Evolutionary conservation across 352 stramenopile species (phyloP).

Genomic region (Discostella stelligera): DNA sequence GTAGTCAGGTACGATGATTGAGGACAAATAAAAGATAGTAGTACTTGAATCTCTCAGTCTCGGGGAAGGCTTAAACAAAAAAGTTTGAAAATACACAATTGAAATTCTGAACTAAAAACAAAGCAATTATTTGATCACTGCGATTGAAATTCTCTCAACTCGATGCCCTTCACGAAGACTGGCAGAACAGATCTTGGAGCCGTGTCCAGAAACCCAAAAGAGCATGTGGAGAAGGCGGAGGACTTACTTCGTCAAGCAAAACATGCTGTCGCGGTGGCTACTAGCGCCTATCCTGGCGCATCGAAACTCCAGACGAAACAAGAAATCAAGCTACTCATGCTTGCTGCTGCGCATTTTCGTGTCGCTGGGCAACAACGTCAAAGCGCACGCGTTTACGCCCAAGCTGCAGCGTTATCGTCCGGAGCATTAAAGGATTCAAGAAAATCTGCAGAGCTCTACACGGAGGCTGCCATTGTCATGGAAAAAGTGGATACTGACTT

Average conservation of each 20-base stretch:
- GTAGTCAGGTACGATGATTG: background rate
- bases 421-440: constrained; percentile 24
- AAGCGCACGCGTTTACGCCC: constrained; percentile 25
- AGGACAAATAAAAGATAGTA: background rate
- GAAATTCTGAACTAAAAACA: background rate
- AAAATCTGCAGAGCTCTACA: constrained; percentile 21
- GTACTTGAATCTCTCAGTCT: background rate
- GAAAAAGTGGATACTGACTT: constrained; percentile 46
- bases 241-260: constrained; percentile 17
- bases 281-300: background rate
- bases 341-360: constrained; percentile 29
- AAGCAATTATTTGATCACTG: background rate
- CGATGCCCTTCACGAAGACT: constrained; percentile 18
- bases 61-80: background rate
- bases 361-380: constrained; percentile 36
- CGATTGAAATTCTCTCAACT: background rate
- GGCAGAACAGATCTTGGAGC: constrained; percentile 15
- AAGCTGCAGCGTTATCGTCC: constrained; percentile 18
- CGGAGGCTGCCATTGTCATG: constrained; percentile 28
- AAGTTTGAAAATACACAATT: background rate
- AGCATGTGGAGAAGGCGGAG: constrained; percentile 25
- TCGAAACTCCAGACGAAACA: constrained; percentile 29
- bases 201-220: constrained; percentile 16
- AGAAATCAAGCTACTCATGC: constrained; percentile 24
- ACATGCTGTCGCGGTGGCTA: constrained; percentile 13